Percentiles rank a stretch among this genome's conserved stretches.
These are phyloP conservation scores for Haplosporangium sp. DNA, from an alignment of 371 early-diverging fungal species.

Conservation along the genomic window DNA sequence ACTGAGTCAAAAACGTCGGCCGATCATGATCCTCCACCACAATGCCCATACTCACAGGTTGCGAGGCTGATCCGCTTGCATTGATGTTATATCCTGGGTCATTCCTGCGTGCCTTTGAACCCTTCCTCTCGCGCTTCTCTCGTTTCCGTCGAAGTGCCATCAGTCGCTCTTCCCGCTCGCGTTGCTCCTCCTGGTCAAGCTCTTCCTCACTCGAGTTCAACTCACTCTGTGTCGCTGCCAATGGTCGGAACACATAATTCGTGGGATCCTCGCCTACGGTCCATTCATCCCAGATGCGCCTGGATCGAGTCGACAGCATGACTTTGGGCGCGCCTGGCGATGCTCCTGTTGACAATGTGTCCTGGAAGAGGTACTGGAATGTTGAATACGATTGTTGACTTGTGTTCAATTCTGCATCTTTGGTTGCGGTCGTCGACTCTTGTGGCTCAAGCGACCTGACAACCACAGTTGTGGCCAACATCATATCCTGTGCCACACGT, in stretches of 20 bases:
- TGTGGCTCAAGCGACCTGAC: not conserved
- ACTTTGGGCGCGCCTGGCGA: not conserved
- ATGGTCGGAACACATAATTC: slow-evolving; percentile 8
- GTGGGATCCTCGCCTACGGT: slow-evolving; percentile 10
- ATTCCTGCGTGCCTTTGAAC: not conserved
- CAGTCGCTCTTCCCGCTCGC: slow-evolving; percentile 23
- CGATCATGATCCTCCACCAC: not conserved
- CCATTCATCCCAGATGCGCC: slow-evolving; percentile 29
- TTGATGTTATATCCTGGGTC: slow-evolving; percentile 17
- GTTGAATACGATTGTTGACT: not conserved
- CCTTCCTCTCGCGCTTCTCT: slow-evolving; percentile 19
- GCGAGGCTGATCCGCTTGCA: slow-evolving; percentile 30
- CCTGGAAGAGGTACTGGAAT: slow-evolving; percentile 23
- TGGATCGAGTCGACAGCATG: not conserved
- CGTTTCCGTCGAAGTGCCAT: slow-evolving; percentile 19
- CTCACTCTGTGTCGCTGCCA: not conserved
- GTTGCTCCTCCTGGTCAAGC: slow-evolving; percentile 10
- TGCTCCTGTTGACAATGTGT: not conserved
- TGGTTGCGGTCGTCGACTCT: too few relatives aligned
- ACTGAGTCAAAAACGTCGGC: not conserved
- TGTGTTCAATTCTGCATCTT: too few relatives aligned
- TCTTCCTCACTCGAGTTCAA: slow-evolving; percentile 5
- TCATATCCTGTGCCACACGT: slow-evolving; percentile 33
- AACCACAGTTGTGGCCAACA: slow-evolving; percentile 11
- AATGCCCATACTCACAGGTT: slow-evolving; percentile 12